phyloP scores from a whole-genome alignment of 257 asterid genomes.

The Gentiana dahurica region DNA sequence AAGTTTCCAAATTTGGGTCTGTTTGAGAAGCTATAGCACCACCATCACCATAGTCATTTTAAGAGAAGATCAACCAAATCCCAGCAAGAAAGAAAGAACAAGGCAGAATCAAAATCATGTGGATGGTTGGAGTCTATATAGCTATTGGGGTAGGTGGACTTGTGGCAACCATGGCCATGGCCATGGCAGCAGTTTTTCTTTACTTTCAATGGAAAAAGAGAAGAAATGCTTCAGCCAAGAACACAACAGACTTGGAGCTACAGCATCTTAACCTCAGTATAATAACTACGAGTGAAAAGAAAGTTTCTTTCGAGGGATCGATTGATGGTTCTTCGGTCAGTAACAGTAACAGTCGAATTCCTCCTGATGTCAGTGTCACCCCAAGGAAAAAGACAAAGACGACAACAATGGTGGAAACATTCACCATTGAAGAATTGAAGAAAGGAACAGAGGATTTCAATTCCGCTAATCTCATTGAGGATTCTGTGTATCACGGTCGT shows the following conservation, averaged over 20 bases:
- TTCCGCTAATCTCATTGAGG: constrained; percentile 39
- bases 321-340: constrained; percentile 34
- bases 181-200: constrained; percentile 30
- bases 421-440: constrained; percentile 51
- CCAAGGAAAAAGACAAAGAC: constrained; percentile 20
- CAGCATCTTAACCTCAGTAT: constrained; percentile 61
- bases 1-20: too few relatives aligned
- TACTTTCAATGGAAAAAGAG: constrained; percentile 27
- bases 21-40: too few relatives aligned
- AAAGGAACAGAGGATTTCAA: constrained; percentile 61
- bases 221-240: constrained; percentile 8
- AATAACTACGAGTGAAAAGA: constrained; percentile 59
- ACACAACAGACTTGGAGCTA: constrained; percentile 34
- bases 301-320: constrained; percentile 70
- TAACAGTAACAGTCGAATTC: constrained; percentile 18
- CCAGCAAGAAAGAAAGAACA: too few relatives aligned
- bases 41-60: too few relatives aligned
- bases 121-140: constrained; percentile 39
- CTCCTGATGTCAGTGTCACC: constrained; percentile 17
- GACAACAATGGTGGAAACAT: constrained; percentile 24
- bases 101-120: constrained; percentile 2
- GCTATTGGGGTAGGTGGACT: constrained; percentile 28
- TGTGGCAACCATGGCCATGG: constrained; percentile 19
- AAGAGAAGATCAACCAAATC: too few relatives aligned
- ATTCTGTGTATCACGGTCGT: constrained; percentile 64